Conservation (phyloP, 2,329 filamentous ascomycete genomes). For the Xylariaceae sp. region DNA sequence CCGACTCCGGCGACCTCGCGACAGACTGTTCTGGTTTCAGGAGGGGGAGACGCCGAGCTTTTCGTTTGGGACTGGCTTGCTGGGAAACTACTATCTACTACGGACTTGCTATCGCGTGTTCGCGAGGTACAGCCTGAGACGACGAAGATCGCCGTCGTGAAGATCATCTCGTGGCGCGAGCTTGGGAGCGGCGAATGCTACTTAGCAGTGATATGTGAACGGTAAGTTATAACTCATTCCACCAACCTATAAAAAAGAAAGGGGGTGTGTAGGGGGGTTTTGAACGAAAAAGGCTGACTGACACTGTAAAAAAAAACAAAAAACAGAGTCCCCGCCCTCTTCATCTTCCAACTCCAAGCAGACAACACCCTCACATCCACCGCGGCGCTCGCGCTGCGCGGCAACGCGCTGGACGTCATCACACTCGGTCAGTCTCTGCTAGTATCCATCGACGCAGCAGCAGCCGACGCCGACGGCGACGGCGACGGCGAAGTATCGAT, state of each 20-base stretch:
- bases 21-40: slow-evolving; percentile 64
- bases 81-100: slow-evolving; percentile 47
- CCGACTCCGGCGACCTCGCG: slow-evolving; percentile 42
- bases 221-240: slow-evolving; percentile 32
- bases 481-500: slow-evolving; percentile 21
- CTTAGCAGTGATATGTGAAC: slow-evolving; percentile 40
- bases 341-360: slow-evolving; percentile 54
- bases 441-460: slow-evolving; percentile 36
- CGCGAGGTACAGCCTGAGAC: slow-evolving; percentile 32
- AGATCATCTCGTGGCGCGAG: slow-evolving; percentile 33
- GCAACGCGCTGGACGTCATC: slow-evolving; percentile 58
- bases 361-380: slow-evolving; percentile 45
- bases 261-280: no score
- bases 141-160: slow-evolving; percentile 44
- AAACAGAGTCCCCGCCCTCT: slow-evolving; percentile 53
- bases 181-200: slow-evolving; percentile 24
- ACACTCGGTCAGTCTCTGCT: slow-evolving; percentile 28
- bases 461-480: slow-evolving; percentile 4
- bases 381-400: slow-evolving; percentile 50
- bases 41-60: slow-evolving; percentile 75
- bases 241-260: no score
- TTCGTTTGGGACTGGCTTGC: slow-evolving; percentile 77
- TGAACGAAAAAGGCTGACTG: not conserved
- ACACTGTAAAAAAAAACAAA: not conserved
- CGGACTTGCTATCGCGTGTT: slow-evolving; percentile 45